phyloP scores from a whole-genome alignment of 2,329 filamentous ascomycete genomes.

The Aspergillus pseudotamarii region DNA sequence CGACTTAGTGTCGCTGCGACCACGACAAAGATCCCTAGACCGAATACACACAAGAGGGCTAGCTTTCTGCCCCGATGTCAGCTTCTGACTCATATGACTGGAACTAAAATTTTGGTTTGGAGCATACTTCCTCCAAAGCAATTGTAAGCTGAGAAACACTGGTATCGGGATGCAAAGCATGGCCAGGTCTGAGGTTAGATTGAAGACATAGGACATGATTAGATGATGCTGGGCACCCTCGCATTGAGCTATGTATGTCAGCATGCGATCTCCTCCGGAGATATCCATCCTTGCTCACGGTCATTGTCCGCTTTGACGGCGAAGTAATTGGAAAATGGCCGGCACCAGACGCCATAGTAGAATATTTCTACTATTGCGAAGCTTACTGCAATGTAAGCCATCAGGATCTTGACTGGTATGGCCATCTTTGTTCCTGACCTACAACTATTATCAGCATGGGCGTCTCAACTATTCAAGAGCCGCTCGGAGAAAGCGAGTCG shows the following conservation, averaged over 20 bases:
- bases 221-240: not conserved
- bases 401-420: not conserved
- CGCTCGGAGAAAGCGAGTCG: fast-evolving
- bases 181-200: not conserved
- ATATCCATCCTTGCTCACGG: not conserved
- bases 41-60: not conserved
- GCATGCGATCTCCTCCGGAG: not conserved
- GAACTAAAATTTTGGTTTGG: fast-evolving
- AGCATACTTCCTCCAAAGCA: not conserved
- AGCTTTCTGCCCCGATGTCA: not conserved
- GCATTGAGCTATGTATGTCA: not conserved
- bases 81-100: not conserved
- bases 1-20: not conserved
- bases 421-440: not conserved
- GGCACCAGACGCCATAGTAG: not conserved
- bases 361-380: not conserved
- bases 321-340: not conserved
- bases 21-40: not conserved
- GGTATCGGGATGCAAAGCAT: not conserved
- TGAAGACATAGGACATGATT: not conserved
- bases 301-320: not conserved
- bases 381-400: not conserved
- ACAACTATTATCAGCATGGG: not conserved
- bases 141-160: not conserved
- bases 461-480: not conserved